phyloP scores from a whole-genome alignment of 805 yeast species.

The Cyberlindnera nakhonratchasimensis region DNA sequence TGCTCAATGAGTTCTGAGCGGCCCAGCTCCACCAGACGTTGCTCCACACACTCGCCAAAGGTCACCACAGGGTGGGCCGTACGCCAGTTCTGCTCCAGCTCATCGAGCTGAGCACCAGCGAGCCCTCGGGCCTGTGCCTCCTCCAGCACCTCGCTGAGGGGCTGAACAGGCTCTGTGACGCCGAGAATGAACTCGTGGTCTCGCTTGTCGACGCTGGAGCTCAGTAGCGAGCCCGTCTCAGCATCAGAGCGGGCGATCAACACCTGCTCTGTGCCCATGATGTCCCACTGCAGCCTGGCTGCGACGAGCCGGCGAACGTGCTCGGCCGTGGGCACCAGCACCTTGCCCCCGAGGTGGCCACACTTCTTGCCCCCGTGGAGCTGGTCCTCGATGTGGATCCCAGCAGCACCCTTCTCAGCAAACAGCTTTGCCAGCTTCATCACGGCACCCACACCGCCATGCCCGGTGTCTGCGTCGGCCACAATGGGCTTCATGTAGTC shows the following conservation, averaged over 20 bases:
- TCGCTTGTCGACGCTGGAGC: slow-evolving; percentile 49
- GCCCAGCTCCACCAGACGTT: slow-evolving; percentile 21
- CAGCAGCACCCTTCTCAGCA: slow-evolving; percentile 67
- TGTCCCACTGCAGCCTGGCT: slow-evolving; percentile 60
- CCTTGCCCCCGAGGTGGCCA: slow-evolving; percentile 62
- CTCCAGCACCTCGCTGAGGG: slow-evolving; percentile 43
- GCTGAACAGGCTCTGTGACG: slow-evolving; percentile 34
- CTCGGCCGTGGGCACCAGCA: slow-evolving; percentile 55
- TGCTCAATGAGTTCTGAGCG: slow-evolving; percentile 28
- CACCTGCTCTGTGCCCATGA: slow-evolving; percentile 56
- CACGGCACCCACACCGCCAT: slow-evolving; percentile 58
- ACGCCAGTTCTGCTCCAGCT: slow-evolving; percentile 47
- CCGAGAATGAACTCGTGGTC: slow-evolving; percentile 59
- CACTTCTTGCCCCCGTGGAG: slow-evolving; percentile 64
- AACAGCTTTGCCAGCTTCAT: slow-evolving; percentile 64
- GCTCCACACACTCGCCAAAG: slow-evolving; percentile 47
- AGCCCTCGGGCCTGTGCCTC: slow-evolving; percentile 42
- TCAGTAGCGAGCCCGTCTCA: slow-evolving; percentile 49
- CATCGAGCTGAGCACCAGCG: slow-evolving; percentile 32
- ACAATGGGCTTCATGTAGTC: slow-evolving; percentile 60
- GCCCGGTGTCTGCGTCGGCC: slow-evolving; percentile 68
- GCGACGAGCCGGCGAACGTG: slow-evolving; percentile 53
- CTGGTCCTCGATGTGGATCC: slow-evolving; percentile 63
- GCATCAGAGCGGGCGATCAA: slow-evolving; percentile 62
- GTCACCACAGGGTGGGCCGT: slow-evolving; percentile 39